Percentiles rank a stretch among this genome's conserved stretches.
phyloP scores from a whole-genome alignment of 345 rosid genomes.

The Cardamine occulta region DNA sequence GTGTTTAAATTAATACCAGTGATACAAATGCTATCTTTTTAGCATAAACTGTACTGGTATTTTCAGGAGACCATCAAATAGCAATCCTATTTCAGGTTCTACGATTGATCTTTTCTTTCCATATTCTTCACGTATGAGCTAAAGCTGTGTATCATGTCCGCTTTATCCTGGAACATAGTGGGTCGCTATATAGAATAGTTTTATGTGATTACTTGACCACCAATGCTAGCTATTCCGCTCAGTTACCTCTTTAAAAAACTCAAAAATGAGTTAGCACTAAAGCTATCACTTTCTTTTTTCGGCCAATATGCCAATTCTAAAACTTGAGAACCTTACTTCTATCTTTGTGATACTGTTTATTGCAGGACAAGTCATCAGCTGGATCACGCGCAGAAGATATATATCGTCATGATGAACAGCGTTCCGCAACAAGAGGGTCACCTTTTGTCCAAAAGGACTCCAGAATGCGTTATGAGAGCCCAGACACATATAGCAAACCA shows the following conservation, averaged over 20 bases:
- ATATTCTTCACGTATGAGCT: not conserved
- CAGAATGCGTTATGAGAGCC: constrained; percentile 61
- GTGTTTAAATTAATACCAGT: not conserved
- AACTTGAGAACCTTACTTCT: constrained; percentile 32
- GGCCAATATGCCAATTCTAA: not conserved
- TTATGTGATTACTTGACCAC: constrained; percentile 4
- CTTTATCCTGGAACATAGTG: not conserved
- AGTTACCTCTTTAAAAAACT: constrained; percentile 11
- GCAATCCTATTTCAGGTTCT: constrained; percentile 11
- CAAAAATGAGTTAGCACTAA: constrained; percentile 7
- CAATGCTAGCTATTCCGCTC: constrained; percentile 2
- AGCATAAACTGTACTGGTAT: not conserved
- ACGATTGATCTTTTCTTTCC: not conserved
- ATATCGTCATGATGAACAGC: constrained; percentile 62
- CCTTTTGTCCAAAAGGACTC: constrained; percentile 71
- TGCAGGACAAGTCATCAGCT: constrained; percentile 77
- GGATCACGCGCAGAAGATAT: constrained; percentile 61
- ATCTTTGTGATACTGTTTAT: constrained; percentile 54
- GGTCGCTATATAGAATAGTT: constrained; percentile 2
- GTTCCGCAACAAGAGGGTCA: constrained; percentile 54
- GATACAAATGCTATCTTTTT: not conserved
- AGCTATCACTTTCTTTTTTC: not conserved
- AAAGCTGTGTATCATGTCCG: not conserved
- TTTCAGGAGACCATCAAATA: not conserved
- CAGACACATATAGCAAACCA: constrained; percentile 61